Base-by-base conservation (phyloP, 2,329 filamentous ascomycete species). In the Penicillium digitatum region DNA sequence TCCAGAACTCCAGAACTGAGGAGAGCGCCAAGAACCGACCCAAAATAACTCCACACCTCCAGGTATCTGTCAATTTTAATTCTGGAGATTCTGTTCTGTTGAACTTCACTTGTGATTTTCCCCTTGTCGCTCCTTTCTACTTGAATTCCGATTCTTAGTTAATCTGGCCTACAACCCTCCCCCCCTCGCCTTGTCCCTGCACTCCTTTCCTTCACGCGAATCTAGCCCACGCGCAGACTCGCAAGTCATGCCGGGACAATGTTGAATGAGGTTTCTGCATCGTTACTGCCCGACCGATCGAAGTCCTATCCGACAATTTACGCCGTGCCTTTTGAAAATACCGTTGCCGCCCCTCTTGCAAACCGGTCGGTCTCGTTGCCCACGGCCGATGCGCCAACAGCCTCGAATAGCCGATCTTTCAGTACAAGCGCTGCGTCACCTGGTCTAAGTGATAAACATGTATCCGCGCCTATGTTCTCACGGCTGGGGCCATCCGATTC, bases 241-340 rank as follows among this genome's bases (percentile, higher is more conserved):
- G 51, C 60, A 67, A 71, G 69, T 60, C 68, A 72, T 72, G 69
- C 65, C 60, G 65, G 67, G 63, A 71, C 70, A 68, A 72, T 72
- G 68, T 64, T 60, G 57, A 65, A 69, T 56, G 63, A 62, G 58
- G 57, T 62, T 61, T 60, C 65, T 62, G 61, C 63, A 62, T 67
- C 67, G 54, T 60, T 67, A 49, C 55, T 60, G 40, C 58, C 66
- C 46, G 56, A 52, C 56, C 54, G 61, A 60, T 60, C 67, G 52
- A 66, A 68, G 54, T 61, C 66, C 51, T 54, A 57, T 42, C 55
- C 68, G 53, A 60, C 60, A 5, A 55, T 69, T 45, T 62, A 61
- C 42, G 60, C 65, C 42, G 52, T 66, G 47, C 62, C 65, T 50
- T 65, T 61, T 49, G 68, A 70, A 46, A 61, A 71, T 42, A 65